These are phyloP conservation scores for Willaertia magna DNA, from an alignment of 208 protist species.

Conservation along the genomic window DNA sequence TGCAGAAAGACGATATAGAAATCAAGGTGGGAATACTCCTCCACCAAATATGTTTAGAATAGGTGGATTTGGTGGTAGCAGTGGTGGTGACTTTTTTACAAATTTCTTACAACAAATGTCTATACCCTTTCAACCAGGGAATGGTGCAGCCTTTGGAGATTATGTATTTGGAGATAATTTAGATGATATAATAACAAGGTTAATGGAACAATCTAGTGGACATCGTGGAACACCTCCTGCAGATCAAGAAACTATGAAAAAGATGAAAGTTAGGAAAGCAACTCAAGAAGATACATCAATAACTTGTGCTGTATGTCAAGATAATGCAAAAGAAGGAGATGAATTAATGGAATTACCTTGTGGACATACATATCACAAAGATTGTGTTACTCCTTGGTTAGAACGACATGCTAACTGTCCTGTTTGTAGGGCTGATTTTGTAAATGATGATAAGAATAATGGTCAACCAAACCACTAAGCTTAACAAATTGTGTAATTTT, in stretches of 20 bases:
- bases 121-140: too few relatives aligned
- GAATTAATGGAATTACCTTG: background rate
- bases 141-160: background rate
- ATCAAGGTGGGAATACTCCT: too few relatives aligned
- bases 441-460: too few relatives aligned
- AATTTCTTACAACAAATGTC: too few relatives aligned
- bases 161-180: background rate
- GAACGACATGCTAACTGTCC: background rate
- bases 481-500: too few relatives aligned
- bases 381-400: constrained; percentile 6
- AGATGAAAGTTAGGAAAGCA: background rate
- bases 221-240: background rate
- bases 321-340: background rate
- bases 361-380: background rate
- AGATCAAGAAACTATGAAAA: background rate
- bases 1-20: too few relatives aligned
- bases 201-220: background rate
- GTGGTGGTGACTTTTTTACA: too few relatives aligned
- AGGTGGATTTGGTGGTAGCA: too few relatives aligned
- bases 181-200: background rate
- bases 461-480: too few relatives aligned
- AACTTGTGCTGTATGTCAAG: background rate
- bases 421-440: background rate
- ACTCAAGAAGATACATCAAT: background rate
- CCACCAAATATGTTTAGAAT: too few relatives aligned